Percentiles rank a stretch among this genome's conserved stretches.
phyloP scores from a whole-genome alignment of 495 filamentous ascomycete species.

The Daldinia decipiens region DNA sequence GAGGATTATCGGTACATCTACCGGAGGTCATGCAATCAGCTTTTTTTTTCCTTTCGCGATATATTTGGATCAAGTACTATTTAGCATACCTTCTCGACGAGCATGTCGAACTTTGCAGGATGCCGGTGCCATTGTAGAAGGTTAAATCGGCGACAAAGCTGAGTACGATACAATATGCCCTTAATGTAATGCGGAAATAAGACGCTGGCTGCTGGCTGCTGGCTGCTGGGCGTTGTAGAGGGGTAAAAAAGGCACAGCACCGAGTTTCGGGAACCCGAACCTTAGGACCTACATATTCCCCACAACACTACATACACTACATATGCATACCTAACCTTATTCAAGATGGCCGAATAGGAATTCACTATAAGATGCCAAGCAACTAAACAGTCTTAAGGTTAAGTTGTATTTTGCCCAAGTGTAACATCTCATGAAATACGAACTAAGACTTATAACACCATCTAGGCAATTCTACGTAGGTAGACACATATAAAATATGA shows the following conservation, averaged over 20 bases:
- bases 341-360: background rate
- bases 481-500: background rate
- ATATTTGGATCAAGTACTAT: background rate
- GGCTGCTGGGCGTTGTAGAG: background rate
- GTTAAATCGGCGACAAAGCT: background rate
- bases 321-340: background rate
- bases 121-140: conserved; percentile 31
- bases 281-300: conserved; percentile 12
- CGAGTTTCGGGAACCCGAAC: conserved; percentile 22
- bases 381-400: background rate
- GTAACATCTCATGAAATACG: background rate
- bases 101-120: conserved; percentile 46
- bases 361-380: background rate
- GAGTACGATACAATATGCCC: conserved; percentile 13
- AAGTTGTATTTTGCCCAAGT: background rate
- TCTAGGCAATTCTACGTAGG: background rate
- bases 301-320: conserved; percentile 11
- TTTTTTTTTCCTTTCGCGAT: background rate
- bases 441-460: background rate
- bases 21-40: conserved; percentile 9
- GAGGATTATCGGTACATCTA: conserved; percentile 79
- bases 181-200: conserved; percentile 9
- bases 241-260: conserved; percentile 10
- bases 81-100: conserved; percentile 42
- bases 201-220: too few relatives aligned